A percentile compares a stretch with the other conserved stretches of the same genome.
Conservation (phyloP, 192 early-diverging fungal genomes). For the Coemansia sp. region DNA sequence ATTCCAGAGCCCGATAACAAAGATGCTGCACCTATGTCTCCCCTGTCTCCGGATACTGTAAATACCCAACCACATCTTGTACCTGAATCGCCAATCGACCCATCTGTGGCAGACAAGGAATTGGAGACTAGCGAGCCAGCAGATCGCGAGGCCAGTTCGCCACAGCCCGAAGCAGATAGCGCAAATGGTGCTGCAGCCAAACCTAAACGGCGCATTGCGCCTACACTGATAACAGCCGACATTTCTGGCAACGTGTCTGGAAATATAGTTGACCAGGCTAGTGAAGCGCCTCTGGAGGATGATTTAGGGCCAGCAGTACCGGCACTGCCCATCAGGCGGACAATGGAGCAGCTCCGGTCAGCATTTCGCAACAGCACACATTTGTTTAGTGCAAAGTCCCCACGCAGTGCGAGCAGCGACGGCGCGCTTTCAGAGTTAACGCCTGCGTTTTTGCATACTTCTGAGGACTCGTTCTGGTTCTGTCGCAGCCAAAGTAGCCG, state of each 20-base stretch:
- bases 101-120: too few relatives aligned
- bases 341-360: neutral
- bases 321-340: neutral
- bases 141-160: too few relatives aligned
- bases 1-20: too few relatives aligned
- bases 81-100: too few relatives aligned
- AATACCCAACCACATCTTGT: too few relatives aligned
- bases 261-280: slow-evolving; percentile 13
- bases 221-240: slow-evolving; percentile 8
- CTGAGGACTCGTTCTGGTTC: slow-evolving; percentile 21
- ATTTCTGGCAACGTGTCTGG: slow-evolving; percentile 6
- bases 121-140: too few relatives aligned
- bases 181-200: neutral
- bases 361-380: neutral
- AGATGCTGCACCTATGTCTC: too few relatives aligned
- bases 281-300: neutral
- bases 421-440: neutral
- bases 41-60: too few relatives aligned
- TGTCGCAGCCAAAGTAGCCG: slow-evolving; percentile 5
- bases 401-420: too few relatives aligned
- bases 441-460: neutral
- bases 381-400: neutral
- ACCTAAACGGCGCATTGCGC: slow-evolving; percentile 16
- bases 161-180: too few relatives aligned
- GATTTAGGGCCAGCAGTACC: neutral